phyloP scores from a whole-genome alignment of 306 rosid species.

The Aeschynomene evenia region DNA sequence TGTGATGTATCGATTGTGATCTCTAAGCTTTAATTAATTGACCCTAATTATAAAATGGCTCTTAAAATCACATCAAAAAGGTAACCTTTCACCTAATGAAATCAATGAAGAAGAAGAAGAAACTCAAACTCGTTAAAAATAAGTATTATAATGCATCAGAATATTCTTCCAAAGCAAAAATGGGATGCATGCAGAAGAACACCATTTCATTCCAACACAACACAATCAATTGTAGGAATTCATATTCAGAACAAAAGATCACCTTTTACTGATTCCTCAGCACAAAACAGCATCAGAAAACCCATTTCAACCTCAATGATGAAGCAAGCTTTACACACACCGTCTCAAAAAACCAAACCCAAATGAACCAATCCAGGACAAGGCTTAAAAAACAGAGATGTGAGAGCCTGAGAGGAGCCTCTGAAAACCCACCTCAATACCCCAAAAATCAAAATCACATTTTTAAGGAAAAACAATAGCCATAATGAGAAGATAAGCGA shows the following conservation, averaged over 20 bases:
- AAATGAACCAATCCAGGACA: constrained; percentile 1
- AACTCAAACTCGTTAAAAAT: not conserved
- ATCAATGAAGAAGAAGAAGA: not conserved
- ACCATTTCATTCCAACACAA: constrained; percentile 18
- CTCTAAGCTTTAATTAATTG: constrained; percentile 3
- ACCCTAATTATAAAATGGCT: not conserved
- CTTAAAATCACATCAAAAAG: not conserved
- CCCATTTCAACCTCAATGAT: constrained; percentile 19
- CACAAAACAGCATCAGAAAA: constrained; percentile 15
- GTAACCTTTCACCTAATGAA: not conserved
- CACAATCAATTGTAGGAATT: constrained; percentile 9
- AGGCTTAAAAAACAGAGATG: constrained; percentile 14
- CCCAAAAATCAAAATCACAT: constrained; percentile 38
- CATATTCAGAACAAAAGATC: not conserved
- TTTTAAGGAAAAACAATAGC: constrained; percentile 30
- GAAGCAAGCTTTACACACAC: constrained; percentile 13
- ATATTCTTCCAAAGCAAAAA: not conserved
- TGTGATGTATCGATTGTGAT: not conserved
- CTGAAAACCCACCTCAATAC: constrained; percentile 30
- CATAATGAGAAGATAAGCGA: not conserved
- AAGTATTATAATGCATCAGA: not conserved
- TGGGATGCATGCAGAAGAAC: not conserved
- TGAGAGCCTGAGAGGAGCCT: constrained; percentile 29
- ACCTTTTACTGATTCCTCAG: constrained; percentile 23
- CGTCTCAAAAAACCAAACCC: constrained; percentile 17